These are phyloP conservation scores for Aspergillus ustus DNA, from an alignment of 2,329 filamentous ascomycete species.

Conservation along the genomic window DNA sequence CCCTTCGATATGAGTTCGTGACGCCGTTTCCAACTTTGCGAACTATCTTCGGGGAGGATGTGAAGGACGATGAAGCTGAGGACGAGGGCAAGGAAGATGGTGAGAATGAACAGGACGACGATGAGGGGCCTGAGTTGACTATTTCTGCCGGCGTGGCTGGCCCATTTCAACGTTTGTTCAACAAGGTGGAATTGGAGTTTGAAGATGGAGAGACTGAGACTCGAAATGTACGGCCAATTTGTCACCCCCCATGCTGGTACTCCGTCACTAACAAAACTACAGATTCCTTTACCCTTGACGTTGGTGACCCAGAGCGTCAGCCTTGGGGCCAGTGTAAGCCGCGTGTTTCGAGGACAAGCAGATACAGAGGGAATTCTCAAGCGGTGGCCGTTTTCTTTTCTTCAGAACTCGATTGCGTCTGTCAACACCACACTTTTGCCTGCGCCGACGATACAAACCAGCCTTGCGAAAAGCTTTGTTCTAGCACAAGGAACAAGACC, in stretches of 20 bases:
- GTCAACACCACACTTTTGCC: constrained; percentile 39
- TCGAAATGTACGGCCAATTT: constrained; percentile 30
- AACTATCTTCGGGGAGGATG: constrained; percentile 23
- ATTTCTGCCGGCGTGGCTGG: constrained; percentile 41
- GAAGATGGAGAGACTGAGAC: constrained; percentile 33
- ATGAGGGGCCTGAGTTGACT: constrained; percentile 31
- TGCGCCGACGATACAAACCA: constrained; percentile 33
- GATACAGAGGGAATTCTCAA: constrained; percentile 34
- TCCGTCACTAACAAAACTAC: constrained; percentile 7
- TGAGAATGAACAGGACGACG: constrained; percentile 17
- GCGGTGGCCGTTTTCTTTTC: constrained; percentile 35
- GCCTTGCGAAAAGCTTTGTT: constrained; percentile 35
- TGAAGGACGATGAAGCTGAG: constrained; percentile 24
- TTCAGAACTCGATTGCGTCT: constrained; percentile 37
- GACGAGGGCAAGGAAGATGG: constrained; percentile 20
- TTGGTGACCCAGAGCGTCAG: constrained; percentile 35
- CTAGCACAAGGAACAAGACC: constrained; percentile 40
- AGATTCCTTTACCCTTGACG: constrained; percentile 38
- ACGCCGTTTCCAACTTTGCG: constrained; percentile 37
- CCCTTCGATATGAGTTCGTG: constrained; percentile 41
- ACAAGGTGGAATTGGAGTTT: constrained; percentile 28
- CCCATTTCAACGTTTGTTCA: constrained; percentile 29
- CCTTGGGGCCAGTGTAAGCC: constrained; percentile 38
- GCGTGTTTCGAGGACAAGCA: constrained; percentile 33
- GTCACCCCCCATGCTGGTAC: not conserved